Evolutionary conservation across 2,329 filamentous ascomycete species (phyloP), one percentile per base, ranked within the genome.

Genomic region (Calonectria pauciramosa): DNA sequence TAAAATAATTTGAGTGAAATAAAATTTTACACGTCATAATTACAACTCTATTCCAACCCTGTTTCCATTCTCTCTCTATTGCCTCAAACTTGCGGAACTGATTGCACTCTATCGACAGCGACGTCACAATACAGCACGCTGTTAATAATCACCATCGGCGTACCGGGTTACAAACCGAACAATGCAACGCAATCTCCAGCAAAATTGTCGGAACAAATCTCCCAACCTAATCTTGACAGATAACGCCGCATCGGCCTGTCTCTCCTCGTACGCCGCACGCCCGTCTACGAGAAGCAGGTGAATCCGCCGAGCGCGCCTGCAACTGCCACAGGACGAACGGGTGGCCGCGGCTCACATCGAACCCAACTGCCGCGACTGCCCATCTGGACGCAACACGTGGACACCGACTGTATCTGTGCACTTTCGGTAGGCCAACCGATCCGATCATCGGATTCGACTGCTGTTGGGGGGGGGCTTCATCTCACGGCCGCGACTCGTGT

Each of bases 371-470:
- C 51, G 51, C 51, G 2, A 2, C 41, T 44, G 41, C 41, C 41
- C 41, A 7, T 44, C 4, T n/a, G 9, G 7, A 13, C 16, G 18
- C 54, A 38, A 38, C 54, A 36, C 54, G 54, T 60, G 32, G 32
- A 34, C 14, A 9, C 13, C 11, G 14, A 9, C 13, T 4, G 14
- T 23, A 52, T 49, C 47, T 60, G 23, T 32, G 32, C 59, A 38
- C 34, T 44, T 41, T 47, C 60, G 60, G 60, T 18, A 16, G 4
- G 23, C 16, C 60, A 65, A 11, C 60, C 54, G 20, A 63, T 70
- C 47, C 65, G 47, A 68, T 68, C 23, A 36, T 56, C 52, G 67
- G 67, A 23, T 32, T 23, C 30, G 68, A 30, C 41, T 26, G 34
- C 20, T 26, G 49, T 30, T 52, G 23, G 32, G 8, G 30, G 30